Percentiles rank a stretch among this genome's conserved stretches.
phyloP scores from a whole-genome alignment of 108 stramenopile genomes.

The Skeletonema costatum region DNA sequence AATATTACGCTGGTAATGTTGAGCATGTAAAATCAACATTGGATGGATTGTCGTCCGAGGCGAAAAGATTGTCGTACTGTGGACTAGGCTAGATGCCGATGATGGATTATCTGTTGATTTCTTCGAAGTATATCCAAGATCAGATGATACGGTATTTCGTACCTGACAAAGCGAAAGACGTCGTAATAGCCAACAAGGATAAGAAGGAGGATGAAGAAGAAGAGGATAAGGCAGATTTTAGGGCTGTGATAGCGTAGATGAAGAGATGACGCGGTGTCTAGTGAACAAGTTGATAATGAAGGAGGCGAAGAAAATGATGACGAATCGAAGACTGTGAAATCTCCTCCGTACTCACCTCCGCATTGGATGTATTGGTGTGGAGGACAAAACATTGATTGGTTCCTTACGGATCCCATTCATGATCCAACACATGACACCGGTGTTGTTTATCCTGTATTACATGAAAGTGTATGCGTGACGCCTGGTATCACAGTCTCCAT shows the following conservation, averaged over 20 bases:
- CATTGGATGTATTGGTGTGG: conserved; percentile 52
- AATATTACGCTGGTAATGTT: conserved; percentile 31
- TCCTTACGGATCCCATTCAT: conserved; percentile 32
- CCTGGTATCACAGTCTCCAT: conserved; percentile 43
- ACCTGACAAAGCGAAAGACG: conserved; percentile 15
- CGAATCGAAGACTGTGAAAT: neutral
- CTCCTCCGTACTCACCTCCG: conserved; percentile 14
- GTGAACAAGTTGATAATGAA: neutral
- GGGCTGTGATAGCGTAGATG: neutral
- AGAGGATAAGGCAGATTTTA: neutral
- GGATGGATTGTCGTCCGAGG: conserved; percentile 42
- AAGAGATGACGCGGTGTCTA: conserved; percentile 2
- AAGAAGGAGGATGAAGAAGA: neutral
- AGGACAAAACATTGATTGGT: conserved; percentile 47
- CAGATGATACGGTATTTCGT: conserved; percentile 56
- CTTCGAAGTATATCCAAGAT: conserved; percentile 63
- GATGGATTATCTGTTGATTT: conserved; percentile 45
- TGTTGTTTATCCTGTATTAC: conserved; percentile 26
- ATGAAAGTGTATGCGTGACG: conserved; percentile 40
- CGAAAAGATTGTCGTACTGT: conserved; percentile 45
- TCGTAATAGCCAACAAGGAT: neutral
- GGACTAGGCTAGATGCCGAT: conserved; percentile 54
- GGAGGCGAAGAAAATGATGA: neutral
- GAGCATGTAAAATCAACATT: conserved; percentile 8
- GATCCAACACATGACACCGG: conserved; percentile 38